phyloP scores from a whole-genome alignment of 768 basidiomycete genomes.

The Podaxis pistillaris region DNA sequence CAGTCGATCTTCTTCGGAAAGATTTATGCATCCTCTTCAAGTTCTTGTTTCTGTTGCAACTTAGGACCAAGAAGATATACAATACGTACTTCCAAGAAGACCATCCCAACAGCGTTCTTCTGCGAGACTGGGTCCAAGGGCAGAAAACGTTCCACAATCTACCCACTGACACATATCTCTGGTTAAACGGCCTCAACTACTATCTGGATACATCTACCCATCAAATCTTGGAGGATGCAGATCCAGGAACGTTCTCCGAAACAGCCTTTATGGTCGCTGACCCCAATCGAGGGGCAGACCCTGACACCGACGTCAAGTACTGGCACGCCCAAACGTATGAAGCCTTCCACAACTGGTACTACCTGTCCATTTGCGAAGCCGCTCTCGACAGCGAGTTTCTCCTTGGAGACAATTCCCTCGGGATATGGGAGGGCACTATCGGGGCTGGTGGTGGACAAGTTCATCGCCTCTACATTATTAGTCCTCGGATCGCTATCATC shows the following conservation, averaged over 20 bases:
- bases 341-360: conserved; percentile 25
- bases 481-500: conserved; percentile 32
- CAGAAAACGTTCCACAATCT: conserved; percentile 21
- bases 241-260: conserved; percentile 11
- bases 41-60: conserved; percentile 37
- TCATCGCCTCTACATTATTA: conserved; percentile 33
- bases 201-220: conserved; percentile 26
- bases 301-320: conserved; percentile 23
- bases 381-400: conserved; percentile 32
- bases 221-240: conserved; percentile 26
- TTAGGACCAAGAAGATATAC: conserved; percentile 23
- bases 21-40: conserved; percentile 30
- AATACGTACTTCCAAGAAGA: conserved; percentile 26
- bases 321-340: conserved; percentile 28
- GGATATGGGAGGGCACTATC: conserved; percentile 32
- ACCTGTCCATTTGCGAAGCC: conserved; percentile 35
- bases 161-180: conserved; percentile 24
- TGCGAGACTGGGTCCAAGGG: conserved; percentile 23
- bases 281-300: conserved; percentile 19
- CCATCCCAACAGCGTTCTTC: conserved; percentile 21
- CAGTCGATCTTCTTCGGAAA: conserved; percentile 24
- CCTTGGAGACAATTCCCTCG: conserved; percentile 29
- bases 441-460: conserved; percentile 17
- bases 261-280: conserved; percentile 10
- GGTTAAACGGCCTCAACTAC: conserved; percentile 30